Base-by-base conservation (phyloP, 2,329 filamentous ascomycete species). In the Claviceps pusilla region DNA sequence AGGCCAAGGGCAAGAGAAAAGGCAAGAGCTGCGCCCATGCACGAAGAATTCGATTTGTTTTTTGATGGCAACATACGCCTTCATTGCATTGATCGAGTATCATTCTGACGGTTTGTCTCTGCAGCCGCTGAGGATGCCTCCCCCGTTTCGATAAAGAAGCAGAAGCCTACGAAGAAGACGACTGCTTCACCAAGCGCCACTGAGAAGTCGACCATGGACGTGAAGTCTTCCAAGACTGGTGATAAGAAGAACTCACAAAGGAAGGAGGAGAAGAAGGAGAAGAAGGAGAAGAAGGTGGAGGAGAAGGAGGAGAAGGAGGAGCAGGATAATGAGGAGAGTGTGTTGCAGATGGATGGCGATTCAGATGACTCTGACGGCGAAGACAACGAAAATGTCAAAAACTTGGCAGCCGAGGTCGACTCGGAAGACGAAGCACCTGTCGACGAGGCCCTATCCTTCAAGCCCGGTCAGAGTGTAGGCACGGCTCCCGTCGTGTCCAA, bases 401-500 rank as follows among this genome's bases (percentile, higher is more conserved):
- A 68, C n/a, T 66, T 78, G 6, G 75, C 73, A 10, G 67, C 69
- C 33, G 65, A 69, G 54, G 59, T 76, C 9, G 70, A 76, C 53
- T 71, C 73, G 48, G 72, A 69, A 58, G 72, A 74, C 33, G 71
- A 72, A 33, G 69, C 74, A 41, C 63, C 63, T 19, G 65, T 63
- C 6, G 65, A 71, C 54, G 64, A 62, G 35, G 64, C 66, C 48
- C 62, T 62, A 35, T 61, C 64, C 52, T 76, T 72, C 64, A 69
- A 76, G 61, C 60, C 71, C n/a, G 75, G 74, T 16, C 73, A 76
- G 59, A 72, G 74, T 47, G 71, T 77, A 9, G 74, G 75, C 63
- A 74, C 74, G 63, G 71, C 76, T 42, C 77, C 77, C 53, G 68
- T 75, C 58, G 63, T 72, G 24, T 69, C 75, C 56, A 71, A 72